Percentiles rank a stretch among this genome's conserved stretches.
Conservation (phyloP, 306 rosid species). For the Dryas drummondii region DNA sequence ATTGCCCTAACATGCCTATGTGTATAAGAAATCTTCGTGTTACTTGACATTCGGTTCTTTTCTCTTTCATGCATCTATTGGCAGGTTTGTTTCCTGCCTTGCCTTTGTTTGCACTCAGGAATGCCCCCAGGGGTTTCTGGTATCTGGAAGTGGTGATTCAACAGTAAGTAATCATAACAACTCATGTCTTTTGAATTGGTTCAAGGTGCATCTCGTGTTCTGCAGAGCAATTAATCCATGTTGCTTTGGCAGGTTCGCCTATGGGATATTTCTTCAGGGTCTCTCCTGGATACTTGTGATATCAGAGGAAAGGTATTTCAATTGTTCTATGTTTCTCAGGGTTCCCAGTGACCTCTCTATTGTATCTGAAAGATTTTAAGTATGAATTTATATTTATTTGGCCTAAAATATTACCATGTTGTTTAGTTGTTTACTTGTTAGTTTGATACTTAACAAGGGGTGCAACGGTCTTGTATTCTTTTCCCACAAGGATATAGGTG, state of each 20-base stretch:
- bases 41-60: constrained; percentile 12
- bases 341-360: constrained; percentile 10
- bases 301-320: constrained; percentile 62
- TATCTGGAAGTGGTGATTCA: constrained; percentile 94
- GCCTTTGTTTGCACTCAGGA: constrained; percentile 59
- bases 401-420: not conserved
- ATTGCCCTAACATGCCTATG: not conserved
- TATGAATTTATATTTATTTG: not conserved
- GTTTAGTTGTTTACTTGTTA: not conserved
- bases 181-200: constrained; percentile 18
- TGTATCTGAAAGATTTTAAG: constrained; percentile 7
- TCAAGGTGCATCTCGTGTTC: constrained; percentile 20
- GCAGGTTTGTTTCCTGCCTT: constrained; percentile 82
- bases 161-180: constrained; percentile 52
- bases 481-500: too few species aligned
- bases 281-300: constrained; percentile 73
- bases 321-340: constrained; percentile 10
- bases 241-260: constrained; percentile 66
- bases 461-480: not conserved
- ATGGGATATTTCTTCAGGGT: constrained; percentile 77
- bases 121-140: constrained; percentile 57
- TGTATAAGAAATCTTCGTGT: not conserved
- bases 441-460: constrained; percentile 14
- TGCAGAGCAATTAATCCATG: constrained; percentile 6
- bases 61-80: constrained; percentile 20